phyloP scores from a whole-genome alignment of 2,329 filamentous ascomycete genomes.

The Monosporascus sp. region DNA sequence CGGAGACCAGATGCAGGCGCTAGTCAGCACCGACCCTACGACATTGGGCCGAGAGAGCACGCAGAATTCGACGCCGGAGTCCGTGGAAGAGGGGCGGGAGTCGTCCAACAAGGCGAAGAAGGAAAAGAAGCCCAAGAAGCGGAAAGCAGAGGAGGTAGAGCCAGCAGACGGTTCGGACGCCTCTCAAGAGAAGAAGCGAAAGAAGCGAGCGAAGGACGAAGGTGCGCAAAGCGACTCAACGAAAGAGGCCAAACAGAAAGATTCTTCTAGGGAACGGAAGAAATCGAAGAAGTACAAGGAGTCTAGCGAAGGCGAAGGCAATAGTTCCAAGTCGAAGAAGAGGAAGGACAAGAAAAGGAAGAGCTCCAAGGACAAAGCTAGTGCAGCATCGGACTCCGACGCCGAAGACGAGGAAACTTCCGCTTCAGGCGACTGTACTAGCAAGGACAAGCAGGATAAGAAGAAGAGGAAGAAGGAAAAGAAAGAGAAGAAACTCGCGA shows the following conservation, averaged over 20 bases:
- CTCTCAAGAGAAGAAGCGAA: conserved; percentile 31
- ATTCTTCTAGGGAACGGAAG: conserved; percentile 27
- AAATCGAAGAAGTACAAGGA: conserved; percentile 18
- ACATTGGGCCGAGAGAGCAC: conserved; percentile 1
- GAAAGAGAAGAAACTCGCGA: conserved; percentile 44
- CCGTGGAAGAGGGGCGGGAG: conserved; percentile 13
- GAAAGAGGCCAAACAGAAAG: conserved; percentile 19
- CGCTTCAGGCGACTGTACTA: conserved; percentile 7
- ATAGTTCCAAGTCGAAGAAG: conserved; percentile 18
- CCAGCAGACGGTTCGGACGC: conserved; percentile 29
- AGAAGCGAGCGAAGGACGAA: conserved; percentile 26
- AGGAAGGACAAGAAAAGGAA: conserved; percentile 24
- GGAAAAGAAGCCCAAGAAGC: conserved; percentile 38
- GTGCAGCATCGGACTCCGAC: conserved; percentile 26
- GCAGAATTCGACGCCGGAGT: conserved; percentile 17
- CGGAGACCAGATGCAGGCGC: conserved; percentile 50
- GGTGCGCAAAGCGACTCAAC: conserved; percentile 10
- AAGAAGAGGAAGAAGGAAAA: conserved; percentile 41
- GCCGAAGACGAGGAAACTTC: conserved; percentile 16
- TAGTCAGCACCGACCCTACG: conserved; percentile 23
- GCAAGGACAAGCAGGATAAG: conserved; percentile 34
- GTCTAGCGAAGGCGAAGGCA: conserved; percentile 14
- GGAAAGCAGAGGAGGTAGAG: conserved; percentile 31
- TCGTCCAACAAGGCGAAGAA: conserved; percentile 31
- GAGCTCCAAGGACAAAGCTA: conserved; percentile 28